These are phyloP conservation scores for Paxillus ammoniavirescens DNA, from an alignment of 768 basidiomycete genomes.

Conservation along the genomic window DNA sequence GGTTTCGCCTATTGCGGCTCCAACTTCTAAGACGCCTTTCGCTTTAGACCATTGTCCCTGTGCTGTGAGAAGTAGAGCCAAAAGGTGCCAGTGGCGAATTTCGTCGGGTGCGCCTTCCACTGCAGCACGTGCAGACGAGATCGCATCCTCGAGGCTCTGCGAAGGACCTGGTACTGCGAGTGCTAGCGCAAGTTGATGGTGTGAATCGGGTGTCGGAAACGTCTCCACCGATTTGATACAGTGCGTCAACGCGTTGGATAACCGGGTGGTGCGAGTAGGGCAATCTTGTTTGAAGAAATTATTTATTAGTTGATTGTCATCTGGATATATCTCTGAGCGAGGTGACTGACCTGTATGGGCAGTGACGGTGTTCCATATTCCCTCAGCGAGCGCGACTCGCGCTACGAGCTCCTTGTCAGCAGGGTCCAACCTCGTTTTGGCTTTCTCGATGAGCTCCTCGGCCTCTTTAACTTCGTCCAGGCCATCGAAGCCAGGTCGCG, in stretches of 20 bases:
- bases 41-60: conserved; percentile 80
- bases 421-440: conserved; percentile 49
- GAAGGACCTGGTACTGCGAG: conserved; percentile 60
- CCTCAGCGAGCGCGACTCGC: conserved; percentile 64
- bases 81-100: conserved; percentile 86
- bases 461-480: conserved; percentile 65
- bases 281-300: conserved; percentile 58
- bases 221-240: conserved; percentile 48
- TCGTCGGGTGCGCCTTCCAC: conserved; percentile 66
- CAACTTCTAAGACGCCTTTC: conserved; percentile 72
- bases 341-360: conserved; percentile 59
- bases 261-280: conserved; percentile 53
- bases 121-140: conserved; percentile 63
- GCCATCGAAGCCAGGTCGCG: conserved; percentile 36
- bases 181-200: conserved; percentile 82
- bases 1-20: conserved; percentile 56
- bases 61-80: conserved; percentile 79
- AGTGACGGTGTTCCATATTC: conserved; percentile 68
- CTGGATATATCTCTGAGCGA: not conserved
- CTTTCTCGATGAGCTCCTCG: conserved; percentile 56
- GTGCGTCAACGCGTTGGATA: conserved; percentile 54
- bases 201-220: conserved; percentile 52
- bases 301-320: not conserved
- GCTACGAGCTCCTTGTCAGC: conserved; percentile 55
- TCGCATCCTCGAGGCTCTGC: conserved; percentile 67